These are phyloP conservation scores for Neonectria sp. DNA, from an alignment of 2,329 filamentous ascomycete species.

Conservation along the genomic window DNA sequence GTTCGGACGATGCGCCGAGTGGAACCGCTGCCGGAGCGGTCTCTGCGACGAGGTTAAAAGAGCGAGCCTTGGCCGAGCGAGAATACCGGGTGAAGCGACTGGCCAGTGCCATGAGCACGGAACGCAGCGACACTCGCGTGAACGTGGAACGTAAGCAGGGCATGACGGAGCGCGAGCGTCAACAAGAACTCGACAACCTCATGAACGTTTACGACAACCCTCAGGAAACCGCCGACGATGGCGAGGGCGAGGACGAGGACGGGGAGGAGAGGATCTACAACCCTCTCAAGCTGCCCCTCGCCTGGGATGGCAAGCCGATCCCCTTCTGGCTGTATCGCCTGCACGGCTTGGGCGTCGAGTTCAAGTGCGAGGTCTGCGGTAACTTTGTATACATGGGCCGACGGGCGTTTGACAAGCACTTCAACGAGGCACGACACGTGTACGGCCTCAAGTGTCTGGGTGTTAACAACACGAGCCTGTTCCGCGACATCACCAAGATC, in stretches of 20 bases:
- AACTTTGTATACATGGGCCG: slow-evolving; percentile 99
- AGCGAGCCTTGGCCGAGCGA: slow-evolving; percentile 90
- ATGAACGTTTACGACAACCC: slow-evolving; percentile 64
- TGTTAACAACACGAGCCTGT: slow-evolving; percentile 91
- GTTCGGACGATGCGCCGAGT: slow-evolving; percentile 47
- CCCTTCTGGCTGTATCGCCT: slow-evolving; percentile 99
- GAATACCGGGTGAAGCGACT: slow-evolving; percentile 88
- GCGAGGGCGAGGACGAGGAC: slow-evolving; percentile 80
- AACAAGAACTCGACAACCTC: slow-evolving; percentile 92
- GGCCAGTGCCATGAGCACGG: slow-evolving; percentile 85
- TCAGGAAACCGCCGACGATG: slow-evolving; percentile 62
- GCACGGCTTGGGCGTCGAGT: slow-evolving; percentile 94
- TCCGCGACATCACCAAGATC: slow-evolving; percentile 94
- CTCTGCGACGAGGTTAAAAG: slow-evolving; percentile 78
- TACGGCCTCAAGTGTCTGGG: slow-evolving; percentile 95
- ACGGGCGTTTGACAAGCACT: slow-evolving; percentile 97
- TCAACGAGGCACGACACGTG: slow-evolving; percentile 93
- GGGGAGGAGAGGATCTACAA: slow-evolving; percentile 96
- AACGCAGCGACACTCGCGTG: slow-evolving; percentile 89
- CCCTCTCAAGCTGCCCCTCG: slow-evolving; percentile 93
- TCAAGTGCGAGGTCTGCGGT: slow-evolving; percentile 95
- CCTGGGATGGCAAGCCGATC: slow-evolving; percentile 99
- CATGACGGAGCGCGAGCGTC: slow-evolving; percentile 96
- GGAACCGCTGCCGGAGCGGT: slow-evolving; percentile 45
- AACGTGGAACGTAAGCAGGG: slow-evolving; percentile 97